A percentile compares a stretch with the other conserved stretches of the same genome.
These are phyloP conservation scores for Solanum lignicaule DNA, from an alignment of 257 asterid species.

Conservation along the genomic window DNA sequence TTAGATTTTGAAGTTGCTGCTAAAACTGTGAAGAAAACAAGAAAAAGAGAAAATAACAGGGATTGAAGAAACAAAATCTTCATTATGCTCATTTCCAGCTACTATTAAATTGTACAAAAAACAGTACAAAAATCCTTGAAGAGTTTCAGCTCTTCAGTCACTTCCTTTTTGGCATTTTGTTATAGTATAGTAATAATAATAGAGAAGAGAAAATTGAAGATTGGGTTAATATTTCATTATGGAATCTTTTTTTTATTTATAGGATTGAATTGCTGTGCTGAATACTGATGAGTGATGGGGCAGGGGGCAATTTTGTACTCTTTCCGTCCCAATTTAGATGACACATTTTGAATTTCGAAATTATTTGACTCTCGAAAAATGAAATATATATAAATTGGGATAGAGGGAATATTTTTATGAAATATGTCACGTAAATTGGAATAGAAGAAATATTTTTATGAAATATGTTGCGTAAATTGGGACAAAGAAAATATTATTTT, in stretches of 20 bases:
- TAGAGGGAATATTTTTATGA: too few relatives aligned
- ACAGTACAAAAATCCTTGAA: background rate
- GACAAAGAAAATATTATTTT: background rate
- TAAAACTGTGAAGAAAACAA: constrained; percentile 19
- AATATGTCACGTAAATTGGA: too few relatives aligned
- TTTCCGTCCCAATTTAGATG: rapidly evolving
- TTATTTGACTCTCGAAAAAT: too few relatives aligned
- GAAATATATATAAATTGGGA: too few relatives aligned
- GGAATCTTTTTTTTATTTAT: background rate
- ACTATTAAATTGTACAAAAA: background rate
- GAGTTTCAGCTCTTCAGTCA: background rate
- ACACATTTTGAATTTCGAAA: too few relatives aligned
- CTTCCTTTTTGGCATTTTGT: background rate
- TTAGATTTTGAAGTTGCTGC: constrained; percentile 25
- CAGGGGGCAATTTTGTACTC: background rate
- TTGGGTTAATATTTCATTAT: background rate
- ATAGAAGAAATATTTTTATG: too few relatives aligned
- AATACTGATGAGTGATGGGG: background rate
- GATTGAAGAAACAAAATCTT: constrained; percentile 13
- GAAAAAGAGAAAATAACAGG: constrained; percentile 5
- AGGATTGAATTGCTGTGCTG: background rate
- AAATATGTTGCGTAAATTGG: too few relatives aligned
- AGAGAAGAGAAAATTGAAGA: background rate
- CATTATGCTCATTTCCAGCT: background rate
- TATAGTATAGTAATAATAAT: background rate